Base-by-base conservation (phyloP, 73 alveolate genomes). In the Breviolum minutum region DNA sequence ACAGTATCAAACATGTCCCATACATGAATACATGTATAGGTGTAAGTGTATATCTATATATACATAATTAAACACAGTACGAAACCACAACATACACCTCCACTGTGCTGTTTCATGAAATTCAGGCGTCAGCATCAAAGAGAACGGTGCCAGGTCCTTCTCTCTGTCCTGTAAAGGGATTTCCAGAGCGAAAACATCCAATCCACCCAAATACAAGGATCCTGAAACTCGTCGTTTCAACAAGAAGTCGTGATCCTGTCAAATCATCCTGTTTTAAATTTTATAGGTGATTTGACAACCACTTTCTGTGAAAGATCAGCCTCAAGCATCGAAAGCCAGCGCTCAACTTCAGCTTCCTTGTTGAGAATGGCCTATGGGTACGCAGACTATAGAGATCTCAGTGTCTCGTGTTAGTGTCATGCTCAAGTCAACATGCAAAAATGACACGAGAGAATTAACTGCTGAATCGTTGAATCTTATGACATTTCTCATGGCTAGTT, bases 101-200 rank as follows among this genome's bases (percentile, higher is more conserved):
- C 54, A 40, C 54, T 3, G 3, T 40, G 0, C 54, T 40, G 54
- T 3, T 40, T 40, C 54, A 40, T 40, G 54, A 40, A 40, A 40
- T 63, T 12, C 54, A 69, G 95, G 27, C 63, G 26, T 0, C 63
- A 17, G 76, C 97, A 90, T 90, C 97, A 90, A 90, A 27, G 63
- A 60, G 81, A 71, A 90, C 8, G 97, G 97, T 19, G 97, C 88
- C 88, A 90, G 88, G 73, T 90, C 97, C 88, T 69, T 90, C 87
- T 90, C 97, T 5, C 63, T 10, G 64, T 71, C 97, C 97, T 83
- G 74, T 71, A 22, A 68, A 22, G 24, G 17, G 77, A 68, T 17
- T 14, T 17, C 77, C 17, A 13, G 16, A 26, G 40, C 27, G 1
- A 22, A 76, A 26, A 27, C 86, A 26, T 76, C 60, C 86, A 22